Evolutionary conservation across 2,329 filamentous ascomycete species (phyloP), one percentile per base, ranked within the genome.

Genomic region (Colletotrichum sp.): DNA sequence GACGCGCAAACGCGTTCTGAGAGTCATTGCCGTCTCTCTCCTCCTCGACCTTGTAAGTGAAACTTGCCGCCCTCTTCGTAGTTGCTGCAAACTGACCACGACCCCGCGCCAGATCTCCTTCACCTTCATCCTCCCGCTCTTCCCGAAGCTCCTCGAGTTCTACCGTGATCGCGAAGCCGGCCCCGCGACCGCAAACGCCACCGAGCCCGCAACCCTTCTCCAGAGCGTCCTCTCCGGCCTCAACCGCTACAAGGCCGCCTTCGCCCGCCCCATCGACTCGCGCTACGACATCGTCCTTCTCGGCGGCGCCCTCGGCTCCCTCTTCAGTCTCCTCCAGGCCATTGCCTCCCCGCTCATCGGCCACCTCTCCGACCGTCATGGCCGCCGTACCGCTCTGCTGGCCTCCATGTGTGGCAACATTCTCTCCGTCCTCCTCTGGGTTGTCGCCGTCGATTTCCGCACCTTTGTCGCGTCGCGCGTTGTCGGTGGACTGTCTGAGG

Each of bases 271-370:
- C 60, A 99, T 99, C 84, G 96, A 98, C 82, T 96, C 96, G 73
- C 93, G 95, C 87, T 98, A 99, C 88, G 97, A 99, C 83, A 98
- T 99, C 79, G 96, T 99, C 30, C 91, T 99, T 59, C 92, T 99
- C 7, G 97, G 97, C 70, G 97, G 97, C 64, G 97, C 96, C 26
- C 89, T 99, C 30, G 97, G 97, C 78, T 98, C 96, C 72, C 89
- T 99, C 24, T 99, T 99, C 88, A 96, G 94, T 14, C 90, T 99
- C 63, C 93, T 98, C 61, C 97, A 99, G 84, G 96, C 97, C 67
- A 87, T 99, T 74, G 96, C 96, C 0, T 98, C 96, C 1, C 97
- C 97, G 13, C 87, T 99, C 64, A 99, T 99, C 75, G 97, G 97
- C 71, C 92, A 88, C 3, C 91, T 99, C 14, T 98, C 96, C 30